phyloP scores from a whole-genome alignment of 495 filamentous ascomycete species.

The Lichenothelia convexa region DNA sequence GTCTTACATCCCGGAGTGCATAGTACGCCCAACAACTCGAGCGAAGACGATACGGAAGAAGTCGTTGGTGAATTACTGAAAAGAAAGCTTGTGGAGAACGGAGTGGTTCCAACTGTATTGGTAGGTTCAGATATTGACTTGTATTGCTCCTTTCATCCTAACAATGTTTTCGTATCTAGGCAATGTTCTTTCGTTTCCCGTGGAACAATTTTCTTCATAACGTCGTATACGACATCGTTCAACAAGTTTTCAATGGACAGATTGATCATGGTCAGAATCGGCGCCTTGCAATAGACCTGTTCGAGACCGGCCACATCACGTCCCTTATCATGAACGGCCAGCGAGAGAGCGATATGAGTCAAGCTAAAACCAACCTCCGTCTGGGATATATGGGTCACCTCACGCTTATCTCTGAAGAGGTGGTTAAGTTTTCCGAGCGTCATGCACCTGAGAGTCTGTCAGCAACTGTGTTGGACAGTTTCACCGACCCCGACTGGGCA shows the following conservation, averaged over 20 bases:
- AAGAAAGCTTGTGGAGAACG: conserved; percentile 87
- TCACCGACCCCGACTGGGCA: conserved; percentile 76
- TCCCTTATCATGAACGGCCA: conserved; percentile 85
- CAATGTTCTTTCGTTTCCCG: conserved; percentile 95
- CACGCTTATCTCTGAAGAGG: conserved; percentile 93
- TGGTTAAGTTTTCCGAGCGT: conserved; percentile 94
- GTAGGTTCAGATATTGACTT: conserved; percentile 30
- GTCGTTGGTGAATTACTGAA: conserved; percentile 97
- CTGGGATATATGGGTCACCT: conserved; percentile 98
- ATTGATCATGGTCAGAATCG: conserved; percentile 95
- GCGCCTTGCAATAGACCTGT: conserved; percentile 80
- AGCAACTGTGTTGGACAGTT: conserved; percentile 67
- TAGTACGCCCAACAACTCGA: too few relatives aligned
- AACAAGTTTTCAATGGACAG: conserved; percentile 96
- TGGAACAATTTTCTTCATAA: conserved; percentile 99
- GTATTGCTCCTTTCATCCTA: background rate
- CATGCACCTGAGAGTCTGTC: conserved; percentile 78
- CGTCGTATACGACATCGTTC: conserved; percentile 96
- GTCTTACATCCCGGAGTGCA: conserved; percentile 22
- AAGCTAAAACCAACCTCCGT: conserved; percentile 65
- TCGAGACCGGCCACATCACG: conserved; percentile 75
- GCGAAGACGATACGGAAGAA: conserved; percentile 50
- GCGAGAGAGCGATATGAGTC: conserved; percentile 62
- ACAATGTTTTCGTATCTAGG: conserved; percentile 25
- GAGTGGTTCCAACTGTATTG: conserved; percentile 88